These are phyloP conservation scores for Talaromyces sp. DNA, from an alignment of 2,329 filamentous ascomycete species.

Conservation along the genomic window DNA sequence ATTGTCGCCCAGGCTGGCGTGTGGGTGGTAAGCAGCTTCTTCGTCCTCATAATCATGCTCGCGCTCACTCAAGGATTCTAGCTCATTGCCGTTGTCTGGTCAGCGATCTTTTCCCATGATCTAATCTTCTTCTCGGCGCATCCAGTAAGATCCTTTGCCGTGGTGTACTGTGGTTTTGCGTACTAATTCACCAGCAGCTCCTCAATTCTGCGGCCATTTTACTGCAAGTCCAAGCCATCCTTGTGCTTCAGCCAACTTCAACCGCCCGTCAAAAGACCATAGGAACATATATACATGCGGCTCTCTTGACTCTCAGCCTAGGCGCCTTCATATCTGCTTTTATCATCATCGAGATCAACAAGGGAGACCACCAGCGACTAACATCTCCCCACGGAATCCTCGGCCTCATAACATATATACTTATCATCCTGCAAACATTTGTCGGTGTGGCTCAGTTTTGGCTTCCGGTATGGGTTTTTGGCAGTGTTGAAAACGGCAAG, in stretches of 20 bases:
- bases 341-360: conserved; percentile 64
- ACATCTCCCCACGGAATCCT: conserved; percentile 76
- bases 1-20: conserved; percentile 74
- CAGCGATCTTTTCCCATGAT: conserved; percentile 63
- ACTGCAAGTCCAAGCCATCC: conserved; percentile 71
- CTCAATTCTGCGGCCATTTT: conserved; percentile 64
- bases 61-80: conserved; percentile 20
- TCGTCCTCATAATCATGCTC: not conserved
- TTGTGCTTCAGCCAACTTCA: conserved; percentile 83
- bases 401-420: conserved; percentile 68
- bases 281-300: conserved; percentile 62
- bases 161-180: not conserved
- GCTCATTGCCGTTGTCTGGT: conserved; percentile 74
- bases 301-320: conserved; percentile 57
- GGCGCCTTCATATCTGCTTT: conserved; percentile 38
- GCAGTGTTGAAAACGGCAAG: conserved; percentile 74
- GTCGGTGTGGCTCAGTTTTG: conserved; percentile 83
- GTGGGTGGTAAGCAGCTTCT: conserved; percentile 53
- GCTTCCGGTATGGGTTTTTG: conserved; percentile 63
- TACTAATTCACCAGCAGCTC: conserved; percentile 29
- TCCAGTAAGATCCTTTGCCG: conserved; percentile 61
- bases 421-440: conserved; percentile 67
- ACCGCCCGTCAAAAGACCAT: conserved; percentile 67
- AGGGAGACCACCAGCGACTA: conserved; percentile 65
- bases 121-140: conserved; percentile 84